phyloP scores from a whole-genome alignment of 2,329 filamentous ascomycete genomes.

The Helotiales sp. region DNA sequence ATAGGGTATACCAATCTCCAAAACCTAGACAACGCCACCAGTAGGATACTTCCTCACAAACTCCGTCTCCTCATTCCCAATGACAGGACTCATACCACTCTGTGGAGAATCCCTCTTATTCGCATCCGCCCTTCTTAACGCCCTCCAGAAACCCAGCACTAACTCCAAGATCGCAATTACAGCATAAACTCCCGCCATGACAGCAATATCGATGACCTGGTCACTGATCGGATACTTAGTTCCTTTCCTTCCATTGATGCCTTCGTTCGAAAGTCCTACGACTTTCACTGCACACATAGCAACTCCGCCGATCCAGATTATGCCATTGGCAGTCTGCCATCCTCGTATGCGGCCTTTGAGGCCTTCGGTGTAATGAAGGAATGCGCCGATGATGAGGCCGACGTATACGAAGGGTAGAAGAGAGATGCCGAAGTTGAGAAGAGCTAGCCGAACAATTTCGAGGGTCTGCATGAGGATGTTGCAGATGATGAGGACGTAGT shows the following conservation, averaged over 20 bases:
- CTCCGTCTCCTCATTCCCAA: slow-evolving; percentile 1
- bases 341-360: slow-evolving; percentile 21
- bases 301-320: slow-evolving; percentile 34
- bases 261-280: slow-evolving; percentile 33
- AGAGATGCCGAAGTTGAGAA: slow-evolving; percentile 35
- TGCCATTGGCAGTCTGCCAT: slow-evolving; percentile 30
- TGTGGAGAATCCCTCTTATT: slow-evolving; percentile 7
- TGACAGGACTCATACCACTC: slow-evolving; percentile 17
- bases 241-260: slow-evolving; percentile 27
- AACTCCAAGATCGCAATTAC: slow-evolving; percentile 32
- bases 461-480: slow-evolving; percentile 36
- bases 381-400: slow-evolving; percentile 29
- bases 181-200: slow-evolving; percentile 37
- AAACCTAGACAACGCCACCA: not conserved
- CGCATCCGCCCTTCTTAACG: slow-evolving; percentile 11
- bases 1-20: slow-evolving; percentile 2
- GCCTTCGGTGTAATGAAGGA: slow-evolving; percentile 30
- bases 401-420: slow-evolving; percentile 38
- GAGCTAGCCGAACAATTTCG: slow-evolving; percentile 35
- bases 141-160: slow-evolving; percentile 24
- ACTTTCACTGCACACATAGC: slow-evolving; percentile 33
- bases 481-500: slow-evolving; percentile 34
- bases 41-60: slow-evolving; percentile 14
- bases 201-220: slow-evolving; percentile 36
- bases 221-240: slow-evolving; percentile 36